Percentiles rank a stretch among this genome's conserved stretches.
Conservation (phyloP, 768 basidiomycete genomes). For the Rhodotorula sphaerocarpa region DNA sequence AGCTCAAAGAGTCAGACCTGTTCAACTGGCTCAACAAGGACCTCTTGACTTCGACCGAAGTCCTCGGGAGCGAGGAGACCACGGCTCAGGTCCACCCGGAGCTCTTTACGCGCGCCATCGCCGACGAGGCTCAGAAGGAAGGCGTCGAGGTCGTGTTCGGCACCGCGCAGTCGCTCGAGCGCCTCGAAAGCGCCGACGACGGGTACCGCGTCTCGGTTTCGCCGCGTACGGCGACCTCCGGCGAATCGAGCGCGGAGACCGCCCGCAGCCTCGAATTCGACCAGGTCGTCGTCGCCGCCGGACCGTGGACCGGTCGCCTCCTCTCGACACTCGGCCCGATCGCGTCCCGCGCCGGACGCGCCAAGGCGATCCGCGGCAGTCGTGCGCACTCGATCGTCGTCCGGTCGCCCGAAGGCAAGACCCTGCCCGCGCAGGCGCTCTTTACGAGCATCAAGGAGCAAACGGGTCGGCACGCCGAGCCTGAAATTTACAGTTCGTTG, state of each 20-base stretch:
- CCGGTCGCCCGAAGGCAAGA: constrained; percentile 38
- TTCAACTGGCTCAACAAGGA: constrained; percentile 29
- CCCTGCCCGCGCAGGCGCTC: constrained; percentile 30
- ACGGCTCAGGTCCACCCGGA: constrained; percentile 51
- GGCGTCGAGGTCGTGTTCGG: constrained; percentile 50
- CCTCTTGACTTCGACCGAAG: constrained; percentile 9
- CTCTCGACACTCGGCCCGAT: constrained; percentile 41
- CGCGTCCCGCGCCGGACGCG: constrained; percentile 13
- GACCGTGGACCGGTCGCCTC: constrained; percentile 70
- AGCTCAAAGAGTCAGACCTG: constrained; percentile 6
- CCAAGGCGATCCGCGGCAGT: constrained; percentile 38
- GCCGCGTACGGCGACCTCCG: background rate
- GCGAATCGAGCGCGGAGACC: too few relatives aligned
- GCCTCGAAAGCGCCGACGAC: constrained; percentile 43
- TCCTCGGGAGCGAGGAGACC: constrained; percentile 20
- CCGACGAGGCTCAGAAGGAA: constrained; percentile 54
- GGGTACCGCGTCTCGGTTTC: background rate
- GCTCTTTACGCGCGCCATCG: constrained; percentile 64
- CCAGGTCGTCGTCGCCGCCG: constrained; percentile 68
- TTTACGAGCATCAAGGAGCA: constrained; percentile 63
- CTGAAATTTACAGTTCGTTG: constrained; percentile 45
- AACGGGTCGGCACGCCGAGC: constrained; percentile 42
- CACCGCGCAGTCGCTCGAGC: constrained; percentile 42
- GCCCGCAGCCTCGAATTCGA: background rate
- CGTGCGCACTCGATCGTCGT: constrained; percentile 45